A percentile compares a stretch with the other conserved stretches of the same genome.
These are phyloP conservation scores for Nannochloropsis limnetica DNA, from an alignment of 352 stramenopile species.

Conservation along the genomic window DNA sequence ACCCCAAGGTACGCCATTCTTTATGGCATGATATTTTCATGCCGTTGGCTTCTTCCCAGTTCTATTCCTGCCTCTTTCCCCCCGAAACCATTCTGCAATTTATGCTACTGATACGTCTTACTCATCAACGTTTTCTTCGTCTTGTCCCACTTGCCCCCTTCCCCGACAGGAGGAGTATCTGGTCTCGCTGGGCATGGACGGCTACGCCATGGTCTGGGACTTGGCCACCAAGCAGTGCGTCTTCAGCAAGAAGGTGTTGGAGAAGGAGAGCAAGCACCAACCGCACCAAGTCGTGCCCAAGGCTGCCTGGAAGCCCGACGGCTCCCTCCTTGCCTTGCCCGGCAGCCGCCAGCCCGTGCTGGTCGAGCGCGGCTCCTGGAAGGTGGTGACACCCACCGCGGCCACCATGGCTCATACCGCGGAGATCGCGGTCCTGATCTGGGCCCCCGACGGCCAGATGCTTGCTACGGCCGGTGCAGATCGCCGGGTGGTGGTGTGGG, in stretches of 20 bases:
- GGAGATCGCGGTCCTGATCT: background rate
- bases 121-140: background rate
- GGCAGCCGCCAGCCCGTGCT: background rate
- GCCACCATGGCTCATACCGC: background rate
- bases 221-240: slow-evolving; percentile 30
- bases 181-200: slow-evolving; percentile 25
- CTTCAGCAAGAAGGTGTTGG: slow-evolving; percentile 34
- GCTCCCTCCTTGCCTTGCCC: slow-evolving; percentile 3
- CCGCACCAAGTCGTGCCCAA: background rate
- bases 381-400: background rate
- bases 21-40: background rate
- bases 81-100: background rate
- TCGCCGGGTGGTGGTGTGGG: slow-evolving; percentile 3
- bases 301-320: slow-evolving; percentile 1
- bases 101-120: background rate
- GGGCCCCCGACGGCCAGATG: background rate
- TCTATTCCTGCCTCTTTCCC: background rate
- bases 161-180: background rate
- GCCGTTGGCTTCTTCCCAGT: background rate
- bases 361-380: slow-evolving; percentile 31
- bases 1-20: background rate
- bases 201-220: slow-evolving; percentile 3
- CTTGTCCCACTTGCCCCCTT: background rate
- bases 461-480: background rate
- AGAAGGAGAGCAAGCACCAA: slow-evolving; percentile 8